Conservation (phyloP, 179 eudicot genomes). For the Corrigiola litoralis region DNA sequence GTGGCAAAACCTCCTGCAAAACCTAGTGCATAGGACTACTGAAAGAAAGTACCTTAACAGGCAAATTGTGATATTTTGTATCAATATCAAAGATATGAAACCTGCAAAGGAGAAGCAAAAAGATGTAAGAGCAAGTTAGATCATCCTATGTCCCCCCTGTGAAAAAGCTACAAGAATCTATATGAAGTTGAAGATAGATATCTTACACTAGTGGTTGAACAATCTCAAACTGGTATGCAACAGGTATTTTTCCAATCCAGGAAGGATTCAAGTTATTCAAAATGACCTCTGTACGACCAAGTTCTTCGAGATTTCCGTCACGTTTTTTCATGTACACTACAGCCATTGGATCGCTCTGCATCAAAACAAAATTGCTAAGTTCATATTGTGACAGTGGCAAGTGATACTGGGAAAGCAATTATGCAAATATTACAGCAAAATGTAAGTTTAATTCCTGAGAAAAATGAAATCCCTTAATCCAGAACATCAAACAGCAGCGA, state of each 20-base stretch:
- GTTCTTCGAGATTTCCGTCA: conserved; percentile 69
- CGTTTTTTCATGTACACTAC: conserved; percentile 65
- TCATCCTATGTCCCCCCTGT: neutral
- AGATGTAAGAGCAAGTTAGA: neutral
- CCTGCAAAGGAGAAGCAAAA: conserved; percentile 34
- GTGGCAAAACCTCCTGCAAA: neutral
- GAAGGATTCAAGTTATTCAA: conserved; percentile 66
- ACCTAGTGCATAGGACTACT: neutral
- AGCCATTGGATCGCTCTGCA: conserved; percentile 95
- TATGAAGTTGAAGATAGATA: neutral
- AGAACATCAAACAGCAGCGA: too few relatives aligned
- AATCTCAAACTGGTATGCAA: conserved; percentile 81
- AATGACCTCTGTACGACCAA: conserved; percentile 95
- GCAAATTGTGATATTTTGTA: conserved; percentile 59
- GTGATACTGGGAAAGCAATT: neutral
- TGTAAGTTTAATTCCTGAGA: neutral
- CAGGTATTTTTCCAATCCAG: conserved; percentile 70
- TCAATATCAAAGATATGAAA: conserved; percentile 83
- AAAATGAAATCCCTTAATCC: too few relatives aligned
- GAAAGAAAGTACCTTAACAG: conserved; percentile 54
- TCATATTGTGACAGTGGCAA: neutral
- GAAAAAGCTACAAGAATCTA: neutral
- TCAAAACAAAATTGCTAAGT: conserved; percentile 3
- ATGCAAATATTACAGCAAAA: neutral
- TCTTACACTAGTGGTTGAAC: conserved; percentile 77